A percentile compares a stretch with the other conserved stretches of the same genome.
Evolutionary conservation across 1,284 basidiomycete genomes (phyloP).

Genomic region (Fomitopsis palustris): DNA sequence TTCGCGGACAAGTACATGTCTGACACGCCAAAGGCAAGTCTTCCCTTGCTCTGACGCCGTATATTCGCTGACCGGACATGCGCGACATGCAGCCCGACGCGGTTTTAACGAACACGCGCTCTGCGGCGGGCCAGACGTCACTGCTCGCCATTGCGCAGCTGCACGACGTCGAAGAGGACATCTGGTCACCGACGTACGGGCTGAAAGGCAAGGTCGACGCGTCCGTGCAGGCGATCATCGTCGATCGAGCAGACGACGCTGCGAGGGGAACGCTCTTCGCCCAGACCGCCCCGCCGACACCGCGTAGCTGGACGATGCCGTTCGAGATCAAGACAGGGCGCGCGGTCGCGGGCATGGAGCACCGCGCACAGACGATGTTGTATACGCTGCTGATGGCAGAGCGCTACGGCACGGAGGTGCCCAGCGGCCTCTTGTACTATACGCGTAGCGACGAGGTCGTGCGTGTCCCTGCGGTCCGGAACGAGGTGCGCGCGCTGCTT

Average conservation of each 20-base stretch:
- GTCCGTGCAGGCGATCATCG: conserved; percentile 70
- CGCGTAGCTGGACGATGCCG: conserved; percentile 50
- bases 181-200: conserved; percentile 94
- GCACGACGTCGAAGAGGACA: conserved; percentile 93
- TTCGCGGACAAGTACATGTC: conserved; percentile 68
- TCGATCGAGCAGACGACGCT: conserved; percentile 33
- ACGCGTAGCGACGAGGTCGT: conserved; percentile 88
- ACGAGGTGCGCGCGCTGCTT: conserved; percentile 85
- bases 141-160: conserved; percentile 71
- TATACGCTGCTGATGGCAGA: conserved; percentile 93
- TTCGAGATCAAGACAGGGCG: conserved; percentile 97
- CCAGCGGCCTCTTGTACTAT: conserved; percentile 89
- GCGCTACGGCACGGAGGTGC: conserved; percentile 72
- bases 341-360: conserved; percentile 77
- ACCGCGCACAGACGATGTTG: conserved; percentile 96
- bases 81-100: conserved; percentile 51
- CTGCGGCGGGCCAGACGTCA: conserved; percentile 42
- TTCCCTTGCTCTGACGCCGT: not conserved
- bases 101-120: conserved; percentile 61
- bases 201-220: conserved; percentile 97
- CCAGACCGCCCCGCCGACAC: conserved; percentile 13
- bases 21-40: conserved; percentile 52
- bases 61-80: conserved; percentile 6
- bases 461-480: conserved; percentile 72
- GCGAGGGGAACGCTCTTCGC: conserved; percentile 20